Conservation (phyloP, 306 rosid species). For the Corylus heterophylla region DNA sequence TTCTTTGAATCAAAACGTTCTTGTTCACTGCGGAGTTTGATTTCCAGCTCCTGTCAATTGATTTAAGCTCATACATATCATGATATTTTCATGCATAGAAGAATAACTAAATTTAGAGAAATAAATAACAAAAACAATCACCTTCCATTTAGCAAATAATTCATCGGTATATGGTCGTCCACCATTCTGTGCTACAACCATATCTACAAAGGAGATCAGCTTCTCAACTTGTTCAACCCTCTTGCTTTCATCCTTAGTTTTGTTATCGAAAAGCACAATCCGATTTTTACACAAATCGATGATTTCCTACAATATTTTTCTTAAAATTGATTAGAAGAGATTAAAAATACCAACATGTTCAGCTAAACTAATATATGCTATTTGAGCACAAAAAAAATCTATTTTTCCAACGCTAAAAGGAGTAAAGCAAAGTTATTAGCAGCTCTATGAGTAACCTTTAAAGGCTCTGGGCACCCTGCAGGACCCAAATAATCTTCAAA, state of each 20-base stretch:
- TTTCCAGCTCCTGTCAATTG: slow-evolving; percentile 61
- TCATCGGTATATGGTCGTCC: slow-evolving; percentile 73
- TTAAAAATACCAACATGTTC: no score
- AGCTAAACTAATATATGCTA: neutral
- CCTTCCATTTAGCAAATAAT: slow-evolving; percentile 70
- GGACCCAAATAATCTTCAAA: slow-evolving; percentile 63
- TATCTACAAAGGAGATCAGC: slow-evolving; percentile 60
- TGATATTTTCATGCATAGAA: neutral
- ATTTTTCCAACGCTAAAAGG: neutral
- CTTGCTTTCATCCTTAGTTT: slow-evolving; percentile 70
- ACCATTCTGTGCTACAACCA: slow-evolving; percentile 47
- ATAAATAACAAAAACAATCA: slow-evolving; percentile 20
- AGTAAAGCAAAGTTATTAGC: neutral
- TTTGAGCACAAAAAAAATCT: neutral
- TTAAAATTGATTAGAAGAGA: slow-evolving; percentile 9
- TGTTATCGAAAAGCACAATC: slow-evolving; percentile 75
- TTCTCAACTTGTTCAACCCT: slow-evolving; percentile 54
- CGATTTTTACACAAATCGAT: slow-evolving; percentile 63
- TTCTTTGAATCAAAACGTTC: slow-evolving; percentile 47
- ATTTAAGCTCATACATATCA: slow-evolving; percentile 16
- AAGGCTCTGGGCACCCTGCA: slow-evolving; percentile 55
- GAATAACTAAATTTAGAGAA: neutral
- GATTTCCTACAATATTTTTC: slow-evolving; percentile 47
- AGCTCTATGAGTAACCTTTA: slow-evolving; percentile 49
- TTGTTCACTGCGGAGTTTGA: slow-evolving; percentile 50